Evolutionary conservation across 2,329 filamentous ascomycete genomes (phyloP), one percentile per base, ranked within the genome.

Genomic region (Aspergillus sp.): DNA sequence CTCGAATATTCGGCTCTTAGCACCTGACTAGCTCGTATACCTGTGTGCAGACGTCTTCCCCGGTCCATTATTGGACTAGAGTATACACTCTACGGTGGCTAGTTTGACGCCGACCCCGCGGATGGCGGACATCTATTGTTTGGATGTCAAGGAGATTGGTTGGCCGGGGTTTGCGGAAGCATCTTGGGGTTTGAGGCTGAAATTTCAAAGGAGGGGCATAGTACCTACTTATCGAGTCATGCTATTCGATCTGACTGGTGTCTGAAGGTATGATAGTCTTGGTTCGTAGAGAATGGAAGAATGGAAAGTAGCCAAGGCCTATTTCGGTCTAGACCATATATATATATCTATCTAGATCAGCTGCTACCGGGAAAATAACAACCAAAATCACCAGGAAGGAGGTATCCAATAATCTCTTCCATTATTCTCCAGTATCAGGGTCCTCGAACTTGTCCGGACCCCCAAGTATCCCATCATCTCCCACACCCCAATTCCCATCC

Each of bases 391-490:
- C 20, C 52, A 54, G 18, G 20, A 45, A 4, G 52, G 53, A 1
- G 53, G 49, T 20, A 58, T 47, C 56, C 59, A 58, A 54, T 61
- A 61, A 10, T 61, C 4, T 56, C 4, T 49, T n/a, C 56, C 53
- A 56, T 10, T 55, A 26, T 12, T 49, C 45, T 24, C 52, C 29
- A 9, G 45, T 61, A 56, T 58, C 59, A 4, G 51, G 49, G 29
- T 61, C 50, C 29, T 20, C 45, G 18, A 61, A 58, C n/a, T 49
- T 61, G 11, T 52, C 32, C 45, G 53, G 46, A 7, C 53, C 53
- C 26, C 50, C 50, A n/a, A 29, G 46, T n/a, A 61, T 53, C 12
- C 56, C 59, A 39, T 61, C 49, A 7, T 31, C 20, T 4, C 42
- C 39, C 9, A 61, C 50, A 24, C 52, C 46, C 55, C 52, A 57